Conservation (phyloP, 139 green algal species). For the Chlorella sp. region DNA sequence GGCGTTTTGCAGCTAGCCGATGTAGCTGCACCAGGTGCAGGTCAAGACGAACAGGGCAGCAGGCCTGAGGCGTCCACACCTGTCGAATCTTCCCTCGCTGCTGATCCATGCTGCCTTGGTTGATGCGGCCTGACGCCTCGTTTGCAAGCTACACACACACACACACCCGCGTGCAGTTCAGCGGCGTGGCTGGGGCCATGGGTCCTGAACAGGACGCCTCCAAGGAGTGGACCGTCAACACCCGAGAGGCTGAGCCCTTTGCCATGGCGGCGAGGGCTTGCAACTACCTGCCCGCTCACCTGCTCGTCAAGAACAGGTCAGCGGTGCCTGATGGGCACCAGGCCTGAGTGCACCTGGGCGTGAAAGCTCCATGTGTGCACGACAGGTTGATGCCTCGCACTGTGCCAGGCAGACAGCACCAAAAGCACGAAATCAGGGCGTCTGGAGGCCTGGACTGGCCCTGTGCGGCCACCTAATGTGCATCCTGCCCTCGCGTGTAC, state of each 20-base stretch:
- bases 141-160: too few relatives aligned
- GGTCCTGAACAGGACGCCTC: neutral
- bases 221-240: neutral
- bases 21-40: neutral
- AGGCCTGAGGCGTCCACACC: too few relatives aligned
- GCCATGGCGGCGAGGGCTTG: neutral
- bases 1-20: neutral
- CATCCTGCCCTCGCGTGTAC: too few relatives aligned
- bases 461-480: too few relatives aligned
- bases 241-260: neutral
- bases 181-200: neutral
- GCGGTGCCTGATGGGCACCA: too few relatives aligned
- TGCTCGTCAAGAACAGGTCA: neutral
- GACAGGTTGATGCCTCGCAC: too few relatives aligned
- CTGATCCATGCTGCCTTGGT: neutral
- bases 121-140: too few relatives aligned
- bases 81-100: neutral
- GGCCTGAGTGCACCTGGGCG: too few relatives aligned
- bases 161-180: neutral
- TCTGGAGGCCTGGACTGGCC: too few relatives aligned
- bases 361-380: too few relatives aligned
- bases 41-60: neutral
- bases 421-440: too few relatives aligned
- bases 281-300: neutral
- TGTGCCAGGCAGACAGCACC: too few relatives aligned